These are phyloP conservation scores for Cyberlindnera amylophila DNA, from an alignment of 805 yeast genomes.

Conservation along the genomic window DNA sequence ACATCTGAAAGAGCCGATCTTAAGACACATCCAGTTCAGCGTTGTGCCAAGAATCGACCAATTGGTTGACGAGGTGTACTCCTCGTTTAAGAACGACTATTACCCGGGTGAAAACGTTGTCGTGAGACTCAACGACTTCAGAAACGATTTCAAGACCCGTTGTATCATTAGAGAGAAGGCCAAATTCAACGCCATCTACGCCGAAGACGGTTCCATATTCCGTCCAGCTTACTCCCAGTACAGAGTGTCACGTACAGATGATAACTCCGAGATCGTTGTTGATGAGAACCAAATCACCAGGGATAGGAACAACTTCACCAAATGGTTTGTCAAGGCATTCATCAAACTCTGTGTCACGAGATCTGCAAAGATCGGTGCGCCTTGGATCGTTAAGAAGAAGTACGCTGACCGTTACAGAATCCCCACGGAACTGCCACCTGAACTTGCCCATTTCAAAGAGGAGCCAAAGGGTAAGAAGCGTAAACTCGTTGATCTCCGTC, in stretches of 20 bases:
- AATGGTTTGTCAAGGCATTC: slow-evolving; percentile 86
- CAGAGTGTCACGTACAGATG: slow-evolving; percentile 56
- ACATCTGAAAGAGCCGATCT: slow-evolving; percentile 86
- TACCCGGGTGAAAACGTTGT: slow-evolving; percentile 88
- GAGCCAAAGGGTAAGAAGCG: slow-evolving; percentile 20
- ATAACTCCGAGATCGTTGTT: slow-evolving; percentile 60
- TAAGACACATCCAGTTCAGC: slow-evolving; percentile 79
- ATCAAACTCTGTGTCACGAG: slow-evolving; percentile 62
- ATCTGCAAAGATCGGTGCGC: slow-evolving; percentile 85
- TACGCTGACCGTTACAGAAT: slow-evolving; percentile 70
- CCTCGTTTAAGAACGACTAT: slow-evolving; percentile 71
- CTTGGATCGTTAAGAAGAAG: slow-evolving; percentile 86
- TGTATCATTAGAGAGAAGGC: slow-evolving; percentile 82
- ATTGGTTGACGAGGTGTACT: slow-evolving; percentile 83
- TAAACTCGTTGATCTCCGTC: slow-evolving; percentile 8
- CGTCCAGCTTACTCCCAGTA: slow-evolving; percentile 62
- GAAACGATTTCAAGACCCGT: slow-evolving; percentile 28
- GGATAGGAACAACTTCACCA: slow-evolving; percentile 84
- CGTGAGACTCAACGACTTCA: slow-evolving; percentile 39
- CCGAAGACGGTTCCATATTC: slow-evolving; percentile 32
- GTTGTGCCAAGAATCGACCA: slow-evolving; percentile 77
- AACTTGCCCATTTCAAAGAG: slow-evolving; percentile 35
- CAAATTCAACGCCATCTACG: slow-evolving; percentile 52
- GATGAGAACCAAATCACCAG: slow-evolving; percentile 72
- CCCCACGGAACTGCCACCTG: slow-evolving; percentile 54